These are phyloP conservation scores for Candida freyschussii DNA, from an alignment of 1,139 yeast genomes.

Conservation along the genomic window DNA sequence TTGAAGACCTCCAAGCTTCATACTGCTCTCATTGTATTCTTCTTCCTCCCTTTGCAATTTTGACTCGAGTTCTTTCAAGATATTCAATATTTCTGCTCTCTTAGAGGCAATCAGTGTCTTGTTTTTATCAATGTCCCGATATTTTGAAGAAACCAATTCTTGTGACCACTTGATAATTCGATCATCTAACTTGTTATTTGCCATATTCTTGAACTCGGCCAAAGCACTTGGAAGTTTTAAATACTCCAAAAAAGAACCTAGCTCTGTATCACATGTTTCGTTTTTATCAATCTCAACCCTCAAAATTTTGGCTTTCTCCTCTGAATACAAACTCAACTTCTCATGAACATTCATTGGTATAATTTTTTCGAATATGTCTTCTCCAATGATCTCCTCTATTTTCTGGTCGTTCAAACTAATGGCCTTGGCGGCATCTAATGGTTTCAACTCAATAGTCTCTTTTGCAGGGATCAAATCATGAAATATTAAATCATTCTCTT, in stretches of 20 bases:
- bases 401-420: constrained; percentile 47
- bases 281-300: constrained; percentile 71
- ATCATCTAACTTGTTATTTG: constrained; percentile 27
- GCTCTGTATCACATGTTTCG: constrained; percentile 77
- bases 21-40: constrained; percentile 29
- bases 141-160: constrained; percentile 23
- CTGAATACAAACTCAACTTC: constrained; percentile 80
- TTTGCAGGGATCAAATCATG: constrained; percentile 69
- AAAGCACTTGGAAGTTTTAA: constrained; percentile 70
- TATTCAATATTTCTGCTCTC: constrained; percentile 39
- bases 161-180: constrained; percentile 25
- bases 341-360: constrained; percentile 88
- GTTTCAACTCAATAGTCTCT: constrained; percentile 46
- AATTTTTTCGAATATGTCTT: constrained; percentile 67
- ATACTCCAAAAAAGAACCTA: constrained; percentile 72
- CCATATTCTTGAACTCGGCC: constrained; percentile 41
- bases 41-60: constrained; percentile 34
- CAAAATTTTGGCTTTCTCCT: constrained; percentile 75
- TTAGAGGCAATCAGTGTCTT: constrained; percentile 24
- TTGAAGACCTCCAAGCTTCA: constrained; percentile 32
- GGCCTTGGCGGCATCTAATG: constrained; percentile 73
- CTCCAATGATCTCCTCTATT: constrained; percentile 43
- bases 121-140: constrained; percentile 27
- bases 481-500: constrained; percentile 87
- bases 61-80: constrained; percentile 38